phyloP scores from a whole-genome alignment of 2,329 filamentous ascomycete genomes.

The Neurospora sp. region DNA sequence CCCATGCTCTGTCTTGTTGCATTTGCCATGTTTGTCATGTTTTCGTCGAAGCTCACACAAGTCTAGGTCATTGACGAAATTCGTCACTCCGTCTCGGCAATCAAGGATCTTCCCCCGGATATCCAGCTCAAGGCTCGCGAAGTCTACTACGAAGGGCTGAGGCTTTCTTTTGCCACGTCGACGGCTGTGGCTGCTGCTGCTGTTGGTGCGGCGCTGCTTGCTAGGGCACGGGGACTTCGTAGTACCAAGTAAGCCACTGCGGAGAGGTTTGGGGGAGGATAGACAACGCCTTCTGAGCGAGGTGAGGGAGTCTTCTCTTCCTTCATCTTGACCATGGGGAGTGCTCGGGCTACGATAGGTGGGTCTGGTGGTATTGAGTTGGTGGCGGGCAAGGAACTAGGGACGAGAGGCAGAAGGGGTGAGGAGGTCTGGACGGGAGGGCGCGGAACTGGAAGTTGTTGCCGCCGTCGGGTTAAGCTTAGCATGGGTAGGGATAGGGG shows the following conservation, averaged over 20 bases:
- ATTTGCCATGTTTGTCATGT: neutral
- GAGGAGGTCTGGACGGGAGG: neutral
- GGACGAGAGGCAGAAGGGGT: neutral
- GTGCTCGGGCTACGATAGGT: neutral
- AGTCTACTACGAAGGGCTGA: conserved; percentile 51
- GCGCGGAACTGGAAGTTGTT: neutral
- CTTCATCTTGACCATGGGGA: neutral
- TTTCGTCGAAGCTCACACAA: neutral
- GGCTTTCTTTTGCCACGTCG: conserved; percentile 44
- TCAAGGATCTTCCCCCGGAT: conserved; percentile 44
- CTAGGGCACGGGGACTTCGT: conserved; percentile 24
- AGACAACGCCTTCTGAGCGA: neutral
- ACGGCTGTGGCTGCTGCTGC: conserved; percentile 41
- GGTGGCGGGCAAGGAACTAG: neutral
- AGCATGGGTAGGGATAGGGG: neutral
- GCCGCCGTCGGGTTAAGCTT: neutral
- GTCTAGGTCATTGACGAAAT: conserved; percentile 50
- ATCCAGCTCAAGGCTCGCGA: conserved; percentile 44
- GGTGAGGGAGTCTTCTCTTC: neutral
- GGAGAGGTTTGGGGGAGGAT: neutral
- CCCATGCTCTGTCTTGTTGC: neutral
- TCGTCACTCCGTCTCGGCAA: conserved; percentile 47
- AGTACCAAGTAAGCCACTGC: conserved; percentile 18
- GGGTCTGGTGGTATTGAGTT: neutral
- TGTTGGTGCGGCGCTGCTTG: conserved; percentile 36